phyloP scores from a whole-genome alignment of 2,329 filamentous ascomycete species.

The Ophiostoma sp. region DNA sequence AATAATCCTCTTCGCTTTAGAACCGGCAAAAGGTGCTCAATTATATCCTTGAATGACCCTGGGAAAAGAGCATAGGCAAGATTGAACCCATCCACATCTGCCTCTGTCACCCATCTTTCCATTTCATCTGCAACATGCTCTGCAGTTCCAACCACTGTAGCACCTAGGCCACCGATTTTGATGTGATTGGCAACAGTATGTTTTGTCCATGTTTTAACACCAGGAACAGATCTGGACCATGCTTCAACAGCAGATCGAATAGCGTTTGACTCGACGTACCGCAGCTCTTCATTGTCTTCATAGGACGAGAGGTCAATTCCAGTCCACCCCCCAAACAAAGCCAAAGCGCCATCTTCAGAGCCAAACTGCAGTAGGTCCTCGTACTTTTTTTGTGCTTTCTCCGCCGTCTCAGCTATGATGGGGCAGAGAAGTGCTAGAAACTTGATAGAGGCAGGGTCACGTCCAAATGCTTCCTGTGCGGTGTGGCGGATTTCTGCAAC shows the following conservation, averaged over 20 bases:
- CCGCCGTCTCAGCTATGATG: conserved; percentile 26
- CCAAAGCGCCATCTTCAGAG: conserved; percentile 27
- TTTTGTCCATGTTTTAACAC: conserved; percentile 61
- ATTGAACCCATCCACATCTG: conserved; percentile 71
- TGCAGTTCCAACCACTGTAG: conserved; percentile 54
- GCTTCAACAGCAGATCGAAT: conserved; percentile 32
- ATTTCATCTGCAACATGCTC: conserved; percentile 62
- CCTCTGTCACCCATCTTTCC: conserved; percentile 61
- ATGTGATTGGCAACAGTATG: conserved; percentile 56
- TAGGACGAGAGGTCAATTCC: conserved; percentile 33
- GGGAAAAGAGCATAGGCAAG: conserved; percentile 46
- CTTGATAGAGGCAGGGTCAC: conserved; percentile 27
- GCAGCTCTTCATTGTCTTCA: conserved; percentile 37
- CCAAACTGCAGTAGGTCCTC: conserved; percentile 33
- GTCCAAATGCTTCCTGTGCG: conserved; percentile 31
- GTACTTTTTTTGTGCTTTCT: conserved; percentile 29
- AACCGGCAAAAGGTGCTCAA: conserved; percentile 59
- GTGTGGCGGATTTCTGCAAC: conserved; percentile 25
- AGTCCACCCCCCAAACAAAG: conserved; percentile 30
- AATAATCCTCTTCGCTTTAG: conserved; percentile 53
- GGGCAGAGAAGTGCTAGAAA: conserved; percentile 27
- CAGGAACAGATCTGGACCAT: conserved; percentile 23
- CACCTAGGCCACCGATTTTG: conserved; percentile 26
- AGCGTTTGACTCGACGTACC: conserved; percentile 38
- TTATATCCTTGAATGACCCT: conserved; percentile 59